Evolutionary conservation across 75 land plant genomes (phyloP), one percentile per base, ranked within the genome.

Genomic region (Larix kaempferi): DNA sequence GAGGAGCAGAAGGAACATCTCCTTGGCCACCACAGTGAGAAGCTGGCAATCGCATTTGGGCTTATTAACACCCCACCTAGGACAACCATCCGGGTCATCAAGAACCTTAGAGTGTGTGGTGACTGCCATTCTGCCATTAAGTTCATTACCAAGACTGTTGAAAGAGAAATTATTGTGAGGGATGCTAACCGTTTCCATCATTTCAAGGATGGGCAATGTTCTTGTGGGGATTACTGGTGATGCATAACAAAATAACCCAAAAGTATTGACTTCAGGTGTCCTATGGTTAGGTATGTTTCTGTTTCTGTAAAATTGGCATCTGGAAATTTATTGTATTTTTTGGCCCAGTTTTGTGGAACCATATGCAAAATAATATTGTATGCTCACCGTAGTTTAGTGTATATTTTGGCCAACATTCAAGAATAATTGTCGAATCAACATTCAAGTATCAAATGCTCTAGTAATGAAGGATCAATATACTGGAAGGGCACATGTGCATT

Each of bases 211-310:
- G 80, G 80, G 27, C 22, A 16, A 44, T 78, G 77, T n/a, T 74
- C 78, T 16, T 73, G 77, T 69, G 56, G 58, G 37, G 78, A 78
- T 78, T 74, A 41, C 56, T 79, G 80, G 80, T 76, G 75, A 74
- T 35, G 13, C 63, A 74, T 16, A 49, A 49, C 54, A 49, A 49
- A 49, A 49, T 49, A 49, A 49, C 10, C 2, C 54, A 49, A 49
- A 49, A 49, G 12, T 49, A 10, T 49, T 11, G 54, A 10, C 54
- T 49, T 49, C 54, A 49, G 54, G 12, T 49, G 10, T 49, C 12
- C 12, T 10, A 44, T 6, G 54, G 54, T 11, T 49, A 49, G 54
- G 54, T 49, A 49, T 49, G 54, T 49, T 49, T 11, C 10, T 49
- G 54, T 49, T 49, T 49, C 54, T 49, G 54, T 49, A 49, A 49